Percentiles rank a stretch among this genome's conserved stretches.
Conservation (phyloP, 768 basidiomycete species). For the Boletus rubescentipes region DNA sequence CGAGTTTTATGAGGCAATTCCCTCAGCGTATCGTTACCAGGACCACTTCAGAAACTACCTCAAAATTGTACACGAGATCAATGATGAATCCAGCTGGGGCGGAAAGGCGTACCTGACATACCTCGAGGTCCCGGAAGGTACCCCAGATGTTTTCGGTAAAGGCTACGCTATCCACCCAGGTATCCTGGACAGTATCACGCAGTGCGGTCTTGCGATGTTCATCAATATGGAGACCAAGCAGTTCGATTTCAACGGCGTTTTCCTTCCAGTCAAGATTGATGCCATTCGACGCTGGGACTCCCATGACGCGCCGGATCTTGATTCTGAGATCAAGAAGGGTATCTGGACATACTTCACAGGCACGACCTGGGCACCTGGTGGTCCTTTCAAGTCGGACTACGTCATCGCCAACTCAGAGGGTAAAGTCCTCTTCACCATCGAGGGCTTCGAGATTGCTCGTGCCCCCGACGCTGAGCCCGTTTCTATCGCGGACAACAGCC, state of each 20-base stretch:
- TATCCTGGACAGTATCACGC: conserved; percentile 33
- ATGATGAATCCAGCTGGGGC: conserved; percentile 28
- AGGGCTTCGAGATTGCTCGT: conserved; percentile 33
- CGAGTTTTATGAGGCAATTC: conserved; percentile 20
- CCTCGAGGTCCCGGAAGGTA: conserved; percentile 20
- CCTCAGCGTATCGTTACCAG: conserved; percentile 22
- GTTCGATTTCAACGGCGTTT: conserved; percentile 33
- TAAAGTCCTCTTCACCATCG: conserved; percentile 32
- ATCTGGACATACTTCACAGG: conserved; percentile 31
- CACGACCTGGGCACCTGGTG: conserved; percentile 22
- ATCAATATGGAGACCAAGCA: conserved; percentile 30
- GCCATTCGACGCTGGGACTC: conserved; percentile 32
- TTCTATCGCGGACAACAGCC: conserved; percentile 23
- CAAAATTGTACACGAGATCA: conserved; percentile 27
- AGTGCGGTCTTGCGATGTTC: conserved; percentile 32
- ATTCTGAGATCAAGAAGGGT: conserved; percentile 28
- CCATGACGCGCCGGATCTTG: conserved; percentile 20
- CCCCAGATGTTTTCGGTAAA: conserved; percentile 29
- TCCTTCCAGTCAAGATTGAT: conserved; percentile 33
- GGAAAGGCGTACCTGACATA: conserved; percentile 29
- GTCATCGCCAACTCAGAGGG: conserved; percentile 31
- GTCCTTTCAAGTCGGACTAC: conserved; percentile 27
- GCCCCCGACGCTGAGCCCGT: conserved; percentile 31
- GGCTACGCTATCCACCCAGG: conserved; percentile 35
- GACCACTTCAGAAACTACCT: conserved; percentile 29